Evolutionary conservation across 805 yeast species (phyloP), one percentile per base, ranked within the genome.

Genomic region (Sungouiozyma ichnusensis): DNA sequence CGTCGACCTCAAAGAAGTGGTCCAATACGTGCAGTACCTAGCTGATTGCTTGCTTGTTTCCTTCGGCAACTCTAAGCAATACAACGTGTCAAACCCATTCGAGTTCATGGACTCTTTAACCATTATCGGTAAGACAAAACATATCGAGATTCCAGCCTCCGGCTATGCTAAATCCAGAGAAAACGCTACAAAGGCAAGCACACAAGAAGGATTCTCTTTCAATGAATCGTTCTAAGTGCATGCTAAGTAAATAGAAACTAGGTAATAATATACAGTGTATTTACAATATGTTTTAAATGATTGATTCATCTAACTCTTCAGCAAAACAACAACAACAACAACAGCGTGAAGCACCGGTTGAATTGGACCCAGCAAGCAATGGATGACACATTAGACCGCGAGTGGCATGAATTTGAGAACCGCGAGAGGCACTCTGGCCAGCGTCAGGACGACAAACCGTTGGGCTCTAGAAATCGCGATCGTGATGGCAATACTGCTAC

Each of bases 41-140:
- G 98, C 98, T 56, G 98, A 90, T 69, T 80, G 97, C 69, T 73
- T 90, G 61, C 74, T 90, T 47, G 76, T 85, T 42, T 76, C 97
- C 5, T 75, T 90, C 52, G 97, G 97, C 53, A 84, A 85, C 74
- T 74, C 81, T 67, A 86, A 87, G 72, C 72, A 74, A 48, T 90
- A 79, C 77, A 86, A 86, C 59, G 88, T 72, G 44, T 67, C 82
- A 48, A 90, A 90, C 65, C 98, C 98, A 65, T 90, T 88, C 65
- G 97, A 88, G 66, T 90, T 88, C 63, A 90, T 90, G 97, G 98
- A 90, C 72, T 86, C 86, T 72, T 85, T 86, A 57, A 86, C 97
- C 13, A 77, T 90, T 54, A 92, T 96, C 45, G 97, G 97, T 68
- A 90, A 90, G 77, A 87, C 97, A 55, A 90, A 88, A 74, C 90